Evolutionary conservation across 192 early-diverging fungal genomes (phyloP).

Genomic region (Rhizophlyctis rosea): DNA sequence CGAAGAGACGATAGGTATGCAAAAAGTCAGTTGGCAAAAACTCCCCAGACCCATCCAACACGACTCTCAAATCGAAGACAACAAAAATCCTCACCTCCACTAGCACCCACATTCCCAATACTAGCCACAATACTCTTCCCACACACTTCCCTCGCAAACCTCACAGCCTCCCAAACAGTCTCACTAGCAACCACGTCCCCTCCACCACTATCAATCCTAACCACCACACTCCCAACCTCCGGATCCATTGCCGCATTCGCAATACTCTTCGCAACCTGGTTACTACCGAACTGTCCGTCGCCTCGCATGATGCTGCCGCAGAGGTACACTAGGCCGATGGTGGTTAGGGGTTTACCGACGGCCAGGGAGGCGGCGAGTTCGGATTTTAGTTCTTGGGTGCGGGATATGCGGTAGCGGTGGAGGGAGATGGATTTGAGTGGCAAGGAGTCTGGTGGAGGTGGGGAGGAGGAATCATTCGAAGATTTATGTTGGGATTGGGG

Average conservation of each 20-base stretch:
- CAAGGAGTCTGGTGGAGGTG: background rate
- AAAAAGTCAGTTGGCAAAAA: no score
- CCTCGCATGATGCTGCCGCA: constrained; percentile 53
- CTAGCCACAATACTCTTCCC: constrained; percentile 67
- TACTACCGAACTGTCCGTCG: constrained; percentile 39
- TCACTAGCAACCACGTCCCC: constrained; percentile 67
- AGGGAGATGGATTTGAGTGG: no score
- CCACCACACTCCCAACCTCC: constrained; percentile 54
- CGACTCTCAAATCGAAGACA: background rate
- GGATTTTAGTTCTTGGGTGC: background rate
- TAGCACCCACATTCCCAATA: constrained; percentile 51
- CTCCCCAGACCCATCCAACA: no score
- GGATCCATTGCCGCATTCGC: constrained; percentile 54
- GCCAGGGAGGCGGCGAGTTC: background rate
- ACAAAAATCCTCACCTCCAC: constrained; percentile 24
- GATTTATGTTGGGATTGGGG: constrained; percentile 3
- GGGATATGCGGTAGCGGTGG: constrained; percentile 6
- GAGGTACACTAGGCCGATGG: constrained; percentile 66
- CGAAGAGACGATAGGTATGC: background rate
- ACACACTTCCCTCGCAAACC: constrained; percentile 46
- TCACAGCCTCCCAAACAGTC: constrained; percentile 60
- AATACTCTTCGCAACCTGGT: constrained; percentile 46
- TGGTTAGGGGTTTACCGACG: constrained; percentile 13
- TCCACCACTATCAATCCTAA: constrained; percentile 70
- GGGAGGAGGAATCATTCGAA: background rate